Conservation (phyloP, 352 stramenopile genomes). For the Phytophthora sojae region DNA sequence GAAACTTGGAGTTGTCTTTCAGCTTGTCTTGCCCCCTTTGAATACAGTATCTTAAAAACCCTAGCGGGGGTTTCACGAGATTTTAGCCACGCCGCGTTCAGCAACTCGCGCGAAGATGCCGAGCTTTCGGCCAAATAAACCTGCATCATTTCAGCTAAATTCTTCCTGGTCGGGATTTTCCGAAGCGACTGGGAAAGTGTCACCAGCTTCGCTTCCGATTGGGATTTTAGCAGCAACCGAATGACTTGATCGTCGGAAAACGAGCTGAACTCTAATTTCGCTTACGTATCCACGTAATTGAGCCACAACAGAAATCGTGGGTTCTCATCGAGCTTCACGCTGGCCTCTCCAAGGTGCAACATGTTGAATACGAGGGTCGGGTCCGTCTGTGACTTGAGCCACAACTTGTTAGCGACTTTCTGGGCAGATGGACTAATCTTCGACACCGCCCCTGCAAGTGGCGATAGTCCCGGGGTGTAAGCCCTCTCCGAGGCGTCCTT, state of each 20-base stretch:
- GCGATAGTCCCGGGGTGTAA: too few species aligned
- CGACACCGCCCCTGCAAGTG: neutral
- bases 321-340: neutral
- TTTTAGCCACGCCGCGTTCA: neutral
- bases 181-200: constrained; percentile 6
- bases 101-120: neutral
- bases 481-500: too few species aligned
- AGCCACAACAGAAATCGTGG: constrained; percentile 1
- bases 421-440: neutral
- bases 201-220: constrained; percentile 5
- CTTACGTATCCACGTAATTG: neutral
- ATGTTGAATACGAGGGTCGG: neutral
- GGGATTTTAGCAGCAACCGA: neutral
- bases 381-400: neutral
- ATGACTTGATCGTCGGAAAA: neutral
- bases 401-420: neutral
- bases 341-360: neutral
- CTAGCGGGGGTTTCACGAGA: neutral
- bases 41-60: neutral
- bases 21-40: neutral
- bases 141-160: constrained; percentile 6
- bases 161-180: neutral
- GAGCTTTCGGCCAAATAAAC: neutral
- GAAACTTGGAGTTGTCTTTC: neutral
- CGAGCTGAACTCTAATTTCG: neutral